A percentile compares a stretch with the other conserved stretches of the same genome.
Evolutionary conservation across 2,329 filamentous ascomycete species (phyloP).

Genomic region (Ilyonectria destructans): DNA sequence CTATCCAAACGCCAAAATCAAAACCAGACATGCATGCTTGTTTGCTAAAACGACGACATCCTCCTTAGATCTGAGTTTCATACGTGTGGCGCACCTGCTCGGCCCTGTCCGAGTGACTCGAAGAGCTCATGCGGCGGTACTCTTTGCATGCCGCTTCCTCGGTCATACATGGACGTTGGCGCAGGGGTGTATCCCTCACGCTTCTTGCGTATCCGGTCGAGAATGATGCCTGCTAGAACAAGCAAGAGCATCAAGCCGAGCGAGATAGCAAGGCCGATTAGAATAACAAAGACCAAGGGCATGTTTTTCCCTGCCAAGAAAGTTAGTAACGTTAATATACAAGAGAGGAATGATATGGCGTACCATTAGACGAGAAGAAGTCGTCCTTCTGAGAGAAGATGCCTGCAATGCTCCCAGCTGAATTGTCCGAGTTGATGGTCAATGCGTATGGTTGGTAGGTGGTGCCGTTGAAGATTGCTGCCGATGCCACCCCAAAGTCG

Average conservation of each 20-base stretch:
- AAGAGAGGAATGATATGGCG: conserved; percentile 52
- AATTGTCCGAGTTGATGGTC: conserved; percentile 77
- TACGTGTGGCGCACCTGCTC: conserved; percentile 67
- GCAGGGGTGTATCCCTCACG: conserved; percentile 87
- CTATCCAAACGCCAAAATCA: conserved; percentile 58
- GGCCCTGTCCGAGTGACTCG: conserved; percentile 66
- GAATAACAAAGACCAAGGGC: conserved; percentile 82
- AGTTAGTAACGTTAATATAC: conserved; percentile 33
- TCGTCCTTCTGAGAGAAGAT: conserved; percentile 88
- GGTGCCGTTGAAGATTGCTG: conserved; percentile 90
- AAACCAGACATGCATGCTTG: conserved; percentile 49
- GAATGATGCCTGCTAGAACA: conserved; percentile 80
- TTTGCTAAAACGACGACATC: conserved; percentile 49
- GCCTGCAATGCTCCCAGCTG: conserved; percentile 81
- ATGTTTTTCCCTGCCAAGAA: conserved; percentile 66
- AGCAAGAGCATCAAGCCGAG: conserved; percentile 84
- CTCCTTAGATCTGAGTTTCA: conserved; percentile 52
- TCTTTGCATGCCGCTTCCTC: conserved; percentile 71
- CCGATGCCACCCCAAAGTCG: conserved; percentile 85
- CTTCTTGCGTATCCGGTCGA: conserved; percentile 84
- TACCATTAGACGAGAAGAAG: conserved; percentile 79
- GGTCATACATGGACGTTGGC: conserved; percentile 76
- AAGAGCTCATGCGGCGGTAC: conserved; percentile 75
- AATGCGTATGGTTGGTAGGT: conserved; percentile 85
- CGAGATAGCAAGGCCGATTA: conserved; percentile 86